Evolutionary conservation across 2,329 filamentous ascomycete genomes (phyloP).

Genomic region (Arthrinium puccinioides): DNA sequence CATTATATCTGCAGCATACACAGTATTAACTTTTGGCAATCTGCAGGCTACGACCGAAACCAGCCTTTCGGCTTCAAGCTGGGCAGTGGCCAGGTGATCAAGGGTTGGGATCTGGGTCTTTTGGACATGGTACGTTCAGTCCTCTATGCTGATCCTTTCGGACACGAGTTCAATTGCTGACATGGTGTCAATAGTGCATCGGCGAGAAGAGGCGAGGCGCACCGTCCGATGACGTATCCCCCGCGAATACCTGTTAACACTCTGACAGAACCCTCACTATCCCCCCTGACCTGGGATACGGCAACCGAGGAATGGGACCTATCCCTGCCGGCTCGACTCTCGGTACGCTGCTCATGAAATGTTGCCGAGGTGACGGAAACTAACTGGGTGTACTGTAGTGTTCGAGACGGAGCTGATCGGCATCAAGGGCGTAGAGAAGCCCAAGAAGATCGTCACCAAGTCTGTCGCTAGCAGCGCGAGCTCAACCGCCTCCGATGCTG

Average conservation of each 20-base stretch:
- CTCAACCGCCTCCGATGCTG: conserved; percentile 12
- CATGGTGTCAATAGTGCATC: conserved; percentile 52
- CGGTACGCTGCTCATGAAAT: conserved; percentile 51
- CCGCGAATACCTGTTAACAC: conserved; percentile 10
- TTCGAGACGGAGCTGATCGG: conserved; percentile 88
- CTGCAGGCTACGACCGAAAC: conserved; percentile 64
- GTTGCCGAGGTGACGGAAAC: too few relatives aligned
- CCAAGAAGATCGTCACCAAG: conserved; percentile 38
- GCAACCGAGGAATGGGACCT: conserved; percentile 65
- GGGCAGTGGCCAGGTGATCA: conserved; percentile 81
- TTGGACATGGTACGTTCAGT: background rate
- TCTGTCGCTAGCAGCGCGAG: conserved; percentile 15
- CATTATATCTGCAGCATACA: too few relatives aligned
- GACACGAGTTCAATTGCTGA: background rate
- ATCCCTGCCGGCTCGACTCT: conserved; percentile 79
- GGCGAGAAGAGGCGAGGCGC: conserved; percentile 68
- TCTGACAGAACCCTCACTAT: conserved; percentile 67
- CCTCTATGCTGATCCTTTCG: too few relatives aligned
- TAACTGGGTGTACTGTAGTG: conserved; percentile 49
- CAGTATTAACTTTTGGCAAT: too few relatives aligned
- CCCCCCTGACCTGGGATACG: conserved; percentile 80
- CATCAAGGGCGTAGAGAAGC: conserved; percentile 64
- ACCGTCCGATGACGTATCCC: background rate
- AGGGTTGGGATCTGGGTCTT: conserved; percentile 50
- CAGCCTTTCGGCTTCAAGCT: conserved; percentile 72